These are phyloP conservation scores for Kodamaea anthophila DNA, from an alignment of 1,139 yeast species.

Conservation along the genomic window DNA sequence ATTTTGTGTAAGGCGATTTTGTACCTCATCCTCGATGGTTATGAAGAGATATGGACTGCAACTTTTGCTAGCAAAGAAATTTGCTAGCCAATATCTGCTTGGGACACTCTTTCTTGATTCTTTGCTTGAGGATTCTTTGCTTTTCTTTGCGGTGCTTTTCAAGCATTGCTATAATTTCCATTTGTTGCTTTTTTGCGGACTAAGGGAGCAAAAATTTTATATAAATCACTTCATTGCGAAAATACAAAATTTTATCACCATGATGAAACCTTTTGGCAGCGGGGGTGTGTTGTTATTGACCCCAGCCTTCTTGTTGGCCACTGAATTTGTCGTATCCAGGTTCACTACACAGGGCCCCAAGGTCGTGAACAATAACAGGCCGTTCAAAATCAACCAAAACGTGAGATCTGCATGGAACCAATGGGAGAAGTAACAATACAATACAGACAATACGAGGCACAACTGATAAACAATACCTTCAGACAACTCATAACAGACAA, in stretches of 20 bases:
- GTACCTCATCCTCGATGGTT: no score
- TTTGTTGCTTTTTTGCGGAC: not conserved
- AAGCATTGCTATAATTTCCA: no score
- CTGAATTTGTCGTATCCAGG: constrained; percentile 15
- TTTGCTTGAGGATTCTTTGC: no score
- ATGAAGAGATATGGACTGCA: no score
- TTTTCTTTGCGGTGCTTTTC: no score
- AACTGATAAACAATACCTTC: no score
- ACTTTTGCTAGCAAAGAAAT: no score
- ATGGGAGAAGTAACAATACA: constrained; percentile 3
- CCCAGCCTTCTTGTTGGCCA: constrained; percentile 15
- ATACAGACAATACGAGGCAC: no score
- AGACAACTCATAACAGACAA: no score
- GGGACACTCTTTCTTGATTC: no score
- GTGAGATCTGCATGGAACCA: constrained; percentile 7
- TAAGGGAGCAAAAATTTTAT: constrained; percentile 1
- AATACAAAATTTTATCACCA: constrained; percentile 4
- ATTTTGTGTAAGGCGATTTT: no score
- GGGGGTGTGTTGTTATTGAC: constrained; percentile 15
- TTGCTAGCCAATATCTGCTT: no score
- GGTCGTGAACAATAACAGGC: constrained; percentile 8
- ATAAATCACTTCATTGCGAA: constrained; percentile 2
- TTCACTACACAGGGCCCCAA: constrained; percentile 13
- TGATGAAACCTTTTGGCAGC: constrained; percentile 13
- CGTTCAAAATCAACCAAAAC: constrained; percentile 6